Conservation (phyloP, 1,139 yeast genomes). For the Lodderomyces metapsilosis region DNA sequence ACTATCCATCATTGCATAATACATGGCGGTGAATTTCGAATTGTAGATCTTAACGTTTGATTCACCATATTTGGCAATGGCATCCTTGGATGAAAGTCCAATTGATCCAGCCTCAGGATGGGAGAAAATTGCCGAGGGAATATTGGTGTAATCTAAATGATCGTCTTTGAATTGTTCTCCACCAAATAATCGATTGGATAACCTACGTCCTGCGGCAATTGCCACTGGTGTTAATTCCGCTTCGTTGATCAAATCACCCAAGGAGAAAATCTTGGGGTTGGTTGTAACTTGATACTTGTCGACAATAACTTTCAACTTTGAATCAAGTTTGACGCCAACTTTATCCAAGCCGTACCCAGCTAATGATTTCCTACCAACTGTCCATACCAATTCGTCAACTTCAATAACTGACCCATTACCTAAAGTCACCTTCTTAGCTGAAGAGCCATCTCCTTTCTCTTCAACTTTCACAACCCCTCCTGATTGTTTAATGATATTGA, state of each 20-base stretch:
- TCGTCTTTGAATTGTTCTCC: conserved; percentile 71
- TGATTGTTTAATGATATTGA: conserved; percentile 70
- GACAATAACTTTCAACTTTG: conserved; percentile 58
- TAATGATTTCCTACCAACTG: conserved; percentile 84
- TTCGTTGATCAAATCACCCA: conserved; percentile 92
- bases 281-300: conserved; percentile 88
- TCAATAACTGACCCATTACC: conserved; percentile 54
- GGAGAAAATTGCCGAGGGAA: conserved; percentile 90
- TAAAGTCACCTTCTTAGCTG: conserved; percentile 60
- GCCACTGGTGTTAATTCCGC: conserved; percentile 97
- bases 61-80: conserved; percentile 73
- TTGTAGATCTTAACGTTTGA: conserved; percentile 79
- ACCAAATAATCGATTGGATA: conserved; percentile 81
- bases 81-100: conserved; percentile 80
- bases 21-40: conserved; percentile 87
- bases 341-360: conserved; percentile 73
- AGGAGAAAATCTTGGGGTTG: conserved; percentile 69
- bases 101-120: conserved; percentile 97
- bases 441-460: conserved; percentile 56
- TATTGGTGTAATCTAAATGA: conserved; percentile 79
- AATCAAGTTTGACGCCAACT: conserved; percentile 66
- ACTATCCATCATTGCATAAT: conserved; percentile 72
- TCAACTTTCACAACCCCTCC: conserved; percentile 59
- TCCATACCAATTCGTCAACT: conserved; percentile 88
- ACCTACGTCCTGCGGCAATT: conserved; percentile 95